Evolutionary conservation across 805 yeast species (phyloP).

Genomic region (Candida ascalaphidarum): DNA sequence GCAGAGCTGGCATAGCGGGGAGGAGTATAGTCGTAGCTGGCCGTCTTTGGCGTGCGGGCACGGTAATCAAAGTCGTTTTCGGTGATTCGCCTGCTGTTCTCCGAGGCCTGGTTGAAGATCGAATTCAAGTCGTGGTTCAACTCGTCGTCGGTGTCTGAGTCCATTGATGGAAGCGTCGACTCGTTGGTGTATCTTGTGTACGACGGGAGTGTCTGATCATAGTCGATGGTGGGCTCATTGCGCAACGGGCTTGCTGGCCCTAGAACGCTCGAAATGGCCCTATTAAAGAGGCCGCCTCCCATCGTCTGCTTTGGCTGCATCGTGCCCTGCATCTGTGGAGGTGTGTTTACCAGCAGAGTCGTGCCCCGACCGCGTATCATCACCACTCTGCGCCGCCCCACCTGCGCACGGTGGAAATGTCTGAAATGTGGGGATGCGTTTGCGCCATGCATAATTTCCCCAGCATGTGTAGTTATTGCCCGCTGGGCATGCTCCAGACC

Average conservation of each 20-base stretch:
- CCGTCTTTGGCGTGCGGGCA: background rate
- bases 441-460: no score
- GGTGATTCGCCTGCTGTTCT: background rate
- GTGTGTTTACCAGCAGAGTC: no score
- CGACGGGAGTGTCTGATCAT: conserved; percentile 13
- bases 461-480: no score
- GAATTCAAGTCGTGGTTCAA: conserved; percentile 4
- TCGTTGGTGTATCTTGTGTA: background rate
- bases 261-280: background rate
- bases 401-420: no score
- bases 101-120: background rate
- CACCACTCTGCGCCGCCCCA: no score
- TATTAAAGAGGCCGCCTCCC: no score
- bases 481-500: no score
- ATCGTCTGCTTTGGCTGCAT: no score
- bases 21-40: background rate
- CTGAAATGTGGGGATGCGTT: no score
- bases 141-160: conserved; percentile 6
- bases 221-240: conserved; percentile 29
- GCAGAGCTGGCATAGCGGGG: background rate
- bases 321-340: no score
- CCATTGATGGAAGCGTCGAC: conserved; percentile 3
- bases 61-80: background rate
- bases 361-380: no score
- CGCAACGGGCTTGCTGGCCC: conserved; percentile 14